A percentile compares a stretch with the other conserved stretches of the same genome.
Conservation (phyloP, 805 yeast genomes). For the Suhomyces sp. region DNA sequence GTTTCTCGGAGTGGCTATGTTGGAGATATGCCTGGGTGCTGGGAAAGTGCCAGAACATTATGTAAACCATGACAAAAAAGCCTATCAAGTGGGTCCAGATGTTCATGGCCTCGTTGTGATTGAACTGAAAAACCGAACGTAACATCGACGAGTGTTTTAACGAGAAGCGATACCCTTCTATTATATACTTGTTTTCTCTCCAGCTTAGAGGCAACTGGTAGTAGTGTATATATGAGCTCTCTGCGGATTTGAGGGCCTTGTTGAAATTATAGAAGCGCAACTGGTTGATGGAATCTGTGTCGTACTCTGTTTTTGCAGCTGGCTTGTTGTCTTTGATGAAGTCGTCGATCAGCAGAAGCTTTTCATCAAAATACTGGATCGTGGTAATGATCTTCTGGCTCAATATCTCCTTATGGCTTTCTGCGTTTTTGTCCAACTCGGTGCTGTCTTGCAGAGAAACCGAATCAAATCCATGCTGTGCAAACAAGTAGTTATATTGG, state of each 20-base stretch:
- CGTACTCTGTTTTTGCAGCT: constrained; percentile 23
- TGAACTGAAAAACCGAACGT: constrained; percentile 52
- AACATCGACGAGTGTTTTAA: constrained; percentile 58
- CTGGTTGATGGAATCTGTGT: constrained; percentile 26
- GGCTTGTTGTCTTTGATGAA: constrained; percentile 34
- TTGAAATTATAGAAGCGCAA: constrained; percentile 40
- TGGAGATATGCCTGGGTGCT: constrained; percentile 45
- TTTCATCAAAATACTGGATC: constrained; percentile 42
- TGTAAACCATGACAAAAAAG: constrained; percentile 51
- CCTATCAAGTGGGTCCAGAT: constrained; percentile 92
- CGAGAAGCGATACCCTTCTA: constrained; percentile 82
- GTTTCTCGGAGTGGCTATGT: constrained; percentile 43
- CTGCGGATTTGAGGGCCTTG: constrained; percentile 53
- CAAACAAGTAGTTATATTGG: constrained; percentile 37
- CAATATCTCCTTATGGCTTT: constrained; percentile 24
- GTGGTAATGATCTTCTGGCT: constrained; percentile 39
- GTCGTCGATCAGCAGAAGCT: constrained; percentile 36
- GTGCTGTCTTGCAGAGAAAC: constrained; percentile 5
- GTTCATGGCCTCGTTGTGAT: constrained; percentile 87
- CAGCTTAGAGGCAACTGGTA: constrained; percentile 89
- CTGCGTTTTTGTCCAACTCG: constrained; percentile 7
- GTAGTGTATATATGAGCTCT: constrained; percentile 64
- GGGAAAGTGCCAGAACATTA: constrained; percentile 65
- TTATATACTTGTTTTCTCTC: constrained; percentile 87
- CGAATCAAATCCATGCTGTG: not conserved